Base-by-base conservation (phyloP, 78 protist genomes). In the Dictyostelium purpureum region DNA sequence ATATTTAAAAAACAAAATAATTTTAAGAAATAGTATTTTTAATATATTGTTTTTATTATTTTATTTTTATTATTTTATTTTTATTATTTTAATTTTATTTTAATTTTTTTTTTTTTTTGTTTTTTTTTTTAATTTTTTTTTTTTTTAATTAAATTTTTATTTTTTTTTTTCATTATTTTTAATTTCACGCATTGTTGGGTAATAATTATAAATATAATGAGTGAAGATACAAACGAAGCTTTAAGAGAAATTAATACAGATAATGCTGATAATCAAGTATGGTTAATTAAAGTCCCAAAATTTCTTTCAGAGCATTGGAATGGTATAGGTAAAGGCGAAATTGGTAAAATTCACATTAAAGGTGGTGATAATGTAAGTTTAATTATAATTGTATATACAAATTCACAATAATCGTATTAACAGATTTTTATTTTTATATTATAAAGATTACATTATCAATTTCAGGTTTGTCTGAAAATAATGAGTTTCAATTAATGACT, bases 251-350 rank as follows among this genome's bases (percentile, higher is more conserved):
- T 85, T 12, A 85, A 85, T 59, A 85, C 75, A 40, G 91, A 85
- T 45, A 52, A 85, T 73, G 82, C 61, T 21, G 91, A 85, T 9
- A 52, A 49, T 6, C 91, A 85, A 57, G 91, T 77, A 6, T 85
- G 91, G 91, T 73, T 85, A 43, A 45, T 85, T 10, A 85, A 85
- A 33, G 74, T 85, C 26, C 91, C 91, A 52, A 85, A 85, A 61
- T 71, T 66, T 61, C 40, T 85, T 14, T 61, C 75, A 6, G 91
- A 85, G 21, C 79, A 75, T 57, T 85, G 91, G 91, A 61, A 40
- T 28, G 47, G 18, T 10, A 19, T 11, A n/a, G 73, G 76, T 43
- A 31, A 40, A 56, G 76, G 65, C n/a, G 73, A 54, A 42, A 59
- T 85, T 42, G 91, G 91, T 21, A 57, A 70, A 11, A 76, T 85